phyloP scores from a whole-genome alignment of 306 rosid genomes.

The Cucurbita ficifolia region DNA sequence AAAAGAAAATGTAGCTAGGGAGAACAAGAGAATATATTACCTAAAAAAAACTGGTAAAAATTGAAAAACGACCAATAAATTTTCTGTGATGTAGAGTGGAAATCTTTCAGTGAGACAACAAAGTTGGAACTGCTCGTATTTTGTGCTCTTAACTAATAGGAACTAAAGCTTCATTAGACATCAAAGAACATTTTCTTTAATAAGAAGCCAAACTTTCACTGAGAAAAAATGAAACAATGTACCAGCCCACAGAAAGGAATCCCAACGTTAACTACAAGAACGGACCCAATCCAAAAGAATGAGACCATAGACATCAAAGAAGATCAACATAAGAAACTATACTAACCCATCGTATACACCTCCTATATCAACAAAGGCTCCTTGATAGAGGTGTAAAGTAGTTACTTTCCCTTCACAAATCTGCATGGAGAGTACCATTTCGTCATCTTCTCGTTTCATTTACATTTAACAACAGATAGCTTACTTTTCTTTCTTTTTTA shows the following conservation, averaged over 20 bases:
- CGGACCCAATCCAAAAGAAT: neutral
- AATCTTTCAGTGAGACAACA: neutral
- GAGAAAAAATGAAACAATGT: neutral
- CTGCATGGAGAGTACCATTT: slow-evolving; percentile 31
- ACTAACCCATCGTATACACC: slow-evolving; percentile 88
- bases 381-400: slow-evolving; percentile 80
- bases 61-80: neutral
- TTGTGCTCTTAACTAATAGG: neutral
- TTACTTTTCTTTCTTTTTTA: neutral
- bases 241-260: neutral
- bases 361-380: slow-evolving; percentile 96
- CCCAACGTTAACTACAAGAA: neutral
- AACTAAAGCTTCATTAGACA: neutral
- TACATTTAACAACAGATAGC: neutral
- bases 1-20: neutral
- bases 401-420: slow-evolving; percentile 78
- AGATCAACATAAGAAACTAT: neutral
- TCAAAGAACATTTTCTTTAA: neutral
- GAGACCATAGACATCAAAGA: neutral
- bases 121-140: neutral
- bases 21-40: neutral
- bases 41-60: neutral
- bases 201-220: neutral
- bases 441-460: neutral
- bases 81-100: neutral